Base-by-base conservation (phyloP, 1,284 basidiomycete genomes). In the Trichosporon faecale region DNA sequence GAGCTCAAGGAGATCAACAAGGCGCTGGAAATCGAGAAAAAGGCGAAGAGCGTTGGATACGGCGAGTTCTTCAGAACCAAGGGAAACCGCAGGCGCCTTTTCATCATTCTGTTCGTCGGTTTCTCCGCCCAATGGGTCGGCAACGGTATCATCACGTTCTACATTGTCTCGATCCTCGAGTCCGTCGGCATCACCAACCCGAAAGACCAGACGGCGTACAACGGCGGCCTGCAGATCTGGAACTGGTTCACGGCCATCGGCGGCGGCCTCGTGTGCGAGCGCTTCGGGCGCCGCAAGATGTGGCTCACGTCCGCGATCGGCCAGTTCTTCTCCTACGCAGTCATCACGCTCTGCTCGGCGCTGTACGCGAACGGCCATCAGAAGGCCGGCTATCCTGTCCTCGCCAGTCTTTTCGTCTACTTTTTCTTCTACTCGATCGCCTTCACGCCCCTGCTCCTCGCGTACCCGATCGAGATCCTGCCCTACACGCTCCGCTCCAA, bases 51-150 rank as follows among this genome's bases (percentile, higher is more conserved):
- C 3, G 23, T 66, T 18, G 33, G 66, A 0, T 70, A 37, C 33
- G 44, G 66, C 18, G 64, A 70, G 18, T 70, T 72, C 29, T 61
- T 83, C 74, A 65, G 67, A 49, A 82, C 77, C 23, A 77, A 73
- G 46, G 82, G 81, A 3, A 83, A 83, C 72, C 73, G 86, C 67
- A 83, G 80, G 64, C 81, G 87, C 7, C 70, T 88, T 27, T 55
- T 86, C 25, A 83, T 88, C 63, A 83, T 85, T 5, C 76, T 85
- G 16, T 84, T 88, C 14, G 57, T 60, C 35, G 72, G 44, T 14
- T 68, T 68, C 46, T 52, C 64, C 7, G 25, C 33, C 5, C 67
- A 68, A 37, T 68, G 67, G 67, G 37, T 55, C 8, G 67, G 67
- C 18, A 68, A 68, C 35, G 67, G 66, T 23, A 46, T 67, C 40